Evolutionary conservation across 306 rosid species (phyloP).

Genomic region (Carpinus viminea): DNA sequence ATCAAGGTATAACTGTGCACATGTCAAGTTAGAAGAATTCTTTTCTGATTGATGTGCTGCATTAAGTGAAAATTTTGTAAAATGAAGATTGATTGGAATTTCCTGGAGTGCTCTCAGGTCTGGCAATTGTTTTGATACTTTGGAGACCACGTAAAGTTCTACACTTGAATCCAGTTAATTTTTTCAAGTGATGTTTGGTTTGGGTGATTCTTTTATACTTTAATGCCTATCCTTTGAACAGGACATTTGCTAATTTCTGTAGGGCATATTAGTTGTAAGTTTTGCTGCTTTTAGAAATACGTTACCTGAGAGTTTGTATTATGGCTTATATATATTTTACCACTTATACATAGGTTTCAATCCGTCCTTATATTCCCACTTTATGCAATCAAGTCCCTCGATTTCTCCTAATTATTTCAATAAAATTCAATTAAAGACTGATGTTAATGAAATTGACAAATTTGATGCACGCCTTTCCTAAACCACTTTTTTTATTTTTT

Average conservation of each 20-base stretch:
- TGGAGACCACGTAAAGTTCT: background rate
- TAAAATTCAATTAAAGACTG: background rate
- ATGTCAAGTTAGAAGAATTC: background rate
- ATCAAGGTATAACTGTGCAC: background rate
- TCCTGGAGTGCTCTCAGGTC: no score
- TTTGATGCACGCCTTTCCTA: background rate
- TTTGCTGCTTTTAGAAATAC: background rate
- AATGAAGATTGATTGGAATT: no score
- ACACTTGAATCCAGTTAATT: background rate
- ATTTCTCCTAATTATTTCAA: background rate
- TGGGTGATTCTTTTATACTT: background rate
- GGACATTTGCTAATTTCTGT: background rate
- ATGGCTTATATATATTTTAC: background rate
- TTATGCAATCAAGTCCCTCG: background rate
- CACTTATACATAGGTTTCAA: background rate
- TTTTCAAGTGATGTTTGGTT: background rate
- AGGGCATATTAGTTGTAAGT: background rate
- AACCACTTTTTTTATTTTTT: background rate
- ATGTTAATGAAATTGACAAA: background rate
- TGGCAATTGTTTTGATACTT: background rate
- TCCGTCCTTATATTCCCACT: background rate
- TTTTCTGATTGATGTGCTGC: background rate
- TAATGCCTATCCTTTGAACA: background rate
- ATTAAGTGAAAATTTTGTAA: background rate
- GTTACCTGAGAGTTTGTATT: background rate